A percentile compares a stretch with the other conserved stretches of the same genome.
Evolutionary conservation across 2,329 filamentous ascomycete genomes (phyloP).

Genomic region (Calonectria henricotiae): DNA sequence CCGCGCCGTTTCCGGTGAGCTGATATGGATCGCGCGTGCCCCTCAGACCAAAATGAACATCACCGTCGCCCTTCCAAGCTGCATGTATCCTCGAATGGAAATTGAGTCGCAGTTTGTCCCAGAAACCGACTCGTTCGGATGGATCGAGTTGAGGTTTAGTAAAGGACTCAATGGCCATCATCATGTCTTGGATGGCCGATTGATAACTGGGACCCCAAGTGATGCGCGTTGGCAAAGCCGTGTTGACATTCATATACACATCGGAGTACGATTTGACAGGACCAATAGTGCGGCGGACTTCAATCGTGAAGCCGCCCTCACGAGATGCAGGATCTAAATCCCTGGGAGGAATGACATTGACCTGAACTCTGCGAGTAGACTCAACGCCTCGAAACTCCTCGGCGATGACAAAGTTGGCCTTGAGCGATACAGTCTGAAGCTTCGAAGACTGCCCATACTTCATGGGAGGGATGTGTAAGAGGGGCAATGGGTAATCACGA

Average conservation of each 20-base stretch:
- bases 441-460: constrained; percentile 85
- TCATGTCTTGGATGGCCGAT: constrained; percentile 98
- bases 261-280: constrained; percentile 98
- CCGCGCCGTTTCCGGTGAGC: constrained; percentile 92
- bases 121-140: constrained; percentile 95
- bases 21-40: constrained; percentile 93
- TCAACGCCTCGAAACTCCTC: constrained; percentile 90
- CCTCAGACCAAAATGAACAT: constrained; percentile 94
- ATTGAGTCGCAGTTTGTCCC: constrained; percentile 96
- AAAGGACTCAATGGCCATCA: constrained; percentile 99
- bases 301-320: constrained; percentile 82
- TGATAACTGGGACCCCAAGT: constrained; percentile 99
- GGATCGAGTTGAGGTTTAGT: constrained; percentile 96
- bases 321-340: constrained; percentile 72
- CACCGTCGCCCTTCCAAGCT: constrained; percentile 95
- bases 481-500: constrained; percentile 92
- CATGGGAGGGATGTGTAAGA: constrained; percentile 90
- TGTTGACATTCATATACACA: constrained; percentile 93
- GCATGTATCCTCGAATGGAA: constrained; percentile 94
- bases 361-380: constrained; percentile 84
- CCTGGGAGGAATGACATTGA: constrained; percentile 85
- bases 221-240: constrained; percentile 90
- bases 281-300: constrained; percentile 91
- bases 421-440: constrained; percentile 86
- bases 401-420: constrained; percentile 94